These are phyloP conservation scores for Sugiyamaella japonica DNA, from an alignment of 1,139 yeast genomes.

Conservation along the genomic window DNA sequence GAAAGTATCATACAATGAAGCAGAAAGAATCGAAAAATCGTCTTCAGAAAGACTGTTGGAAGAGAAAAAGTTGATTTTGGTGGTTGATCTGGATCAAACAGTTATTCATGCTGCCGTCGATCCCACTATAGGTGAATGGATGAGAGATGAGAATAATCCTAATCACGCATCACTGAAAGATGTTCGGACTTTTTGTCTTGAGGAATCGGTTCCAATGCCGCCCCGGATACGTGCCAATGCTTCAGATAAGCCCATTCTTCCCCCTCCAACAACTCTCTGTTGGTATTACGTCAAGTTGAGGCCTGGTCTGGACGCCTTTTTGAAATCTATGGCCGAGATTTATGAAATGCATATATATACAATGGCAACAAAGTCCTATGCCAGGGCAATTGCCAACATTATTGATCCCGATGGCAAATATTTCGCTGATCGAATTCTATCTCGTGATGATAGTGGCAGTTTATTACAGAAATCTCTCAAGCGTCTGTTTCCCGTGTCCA, in stretches of 20 bases:
- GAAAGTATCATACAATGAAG: conserved; percentile 82
- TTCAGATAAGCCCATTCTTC: conserved; percentile 14
- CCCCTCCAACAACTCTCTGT: conserved; percentile 46
- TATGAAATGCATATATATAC: conserved; percentile 96
- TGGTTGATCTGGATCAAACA: conserved; percentile 96
- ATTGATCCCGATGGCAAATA: conserved; percentile 86
- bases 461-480: conserved; percentile 84
- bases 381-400: conserved; percentile 82
- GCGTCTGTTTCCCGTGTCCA: conserved; percentile 91
- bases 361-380: conserved; percentile 98
- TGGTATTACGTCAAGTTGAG: conserved; percentile 92
- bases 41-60: conserved; percentile 61
- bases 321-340: conserved; percentile 58
- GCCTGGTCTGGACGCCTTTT: conserved; percentile 79
- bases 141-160: conserved; percentile 78
- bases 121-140: conserved; percentile 97
- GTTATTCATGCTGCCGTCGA: conserved; percentile 98
- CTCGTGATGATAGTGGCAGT: conserved; percentile 94
- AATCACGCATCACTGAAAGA: conserved; percentile 82
- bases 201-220: conserved; percentile 68
- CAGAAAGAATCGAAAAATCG: conserved; percentile 72
- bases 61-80: conserved; percentile 75
- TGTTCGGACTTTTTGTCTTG: conserved; percentile 72
- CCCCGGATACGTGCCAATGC: conserved; percentile 35
- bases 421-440: conserved; percentile 87